Evolutionary conservation across 163 green algal genomes (phyloP).

Genomic region (Scenedesmus sp.): DNA sequence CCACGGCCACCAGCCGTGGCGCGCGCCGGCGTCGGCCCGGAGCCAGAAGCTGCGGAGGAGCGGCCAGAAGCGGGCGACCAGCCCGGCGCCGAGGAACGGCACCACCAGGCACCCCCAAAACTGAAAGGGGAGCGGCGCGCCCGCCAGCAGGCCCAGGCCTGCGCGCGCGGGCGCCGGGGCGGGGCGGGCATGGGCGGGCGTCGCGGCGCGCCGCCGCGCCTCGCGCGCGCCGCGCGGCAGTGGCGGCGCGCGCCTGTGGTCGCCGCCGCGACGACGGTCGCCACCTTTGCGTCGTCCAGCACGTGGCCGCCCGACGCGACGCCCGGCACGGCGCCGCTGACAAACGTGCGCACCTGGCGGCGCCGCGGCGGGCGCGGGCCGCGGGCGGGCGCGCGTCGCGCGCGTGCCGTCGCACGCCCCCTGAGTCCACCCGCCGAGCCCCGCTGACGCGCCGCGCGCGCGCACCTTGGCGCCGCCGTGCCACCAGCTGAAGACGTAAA

Average conservation of each 20-base stretch:
- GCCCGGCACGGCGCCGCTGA: not conserved
- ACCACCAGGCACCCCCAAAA: constrained; percentile 31
- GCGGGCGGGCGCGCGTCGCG: not conserved
- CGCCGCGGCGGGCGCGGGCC: not conserved
- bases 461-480: constrained; percentile 27
- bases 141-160: constrained; percentile 20
- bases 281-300: constrained; percentile 39
- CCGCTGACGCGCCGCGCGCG: not conserved
- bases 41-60: constrained; percentile 1
- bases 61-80: constrained; percentile 32
- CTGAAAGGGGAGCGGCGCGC: not conserved
- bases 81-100: constrained; percentile 20
- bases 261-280: not conserved
- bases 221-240: too few species aligned
- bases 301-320: constrained; percentile 6
- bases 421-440: not conserved
- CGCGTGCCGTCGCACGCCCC: not conserved
- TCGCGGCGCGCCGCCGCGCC: too few species aligned
- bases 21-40: too few species aligned
- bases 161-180: too few species aligned
- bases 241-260: too few species aligned
- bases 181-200: too few species aligned
- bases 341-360: constrained; percentile 34
- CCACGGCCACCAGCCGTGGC: constrained; percentile 3
- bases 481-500: constrained; percentile 44